Evolutionary conservation across 441 rosid species (phyloP), one percentile per base, ranked within the genome.

Genomic region (Dalechampia spathulata): DNA sequence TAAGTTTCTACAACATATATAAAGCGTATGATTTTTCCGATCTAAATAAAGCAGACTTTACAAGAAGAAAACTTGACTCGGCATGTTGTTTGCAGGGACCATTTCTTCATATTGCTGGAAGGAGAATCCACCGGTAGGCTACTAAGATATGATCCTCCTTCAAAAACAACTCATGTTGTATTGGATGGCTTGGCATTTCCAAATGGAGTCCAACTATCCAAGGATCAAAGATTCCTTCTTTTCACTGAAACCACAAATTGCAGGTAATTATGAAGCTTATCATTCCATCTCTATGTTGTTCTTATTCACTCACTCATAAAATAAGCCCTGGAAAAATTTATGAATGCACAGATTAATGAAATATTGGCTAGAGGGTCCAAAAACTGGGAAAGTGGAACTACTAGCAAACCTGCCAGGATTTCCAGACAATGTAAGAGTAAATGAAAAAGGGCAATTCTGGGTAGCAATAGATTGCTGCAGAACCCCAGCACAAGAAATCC

Each of bases 401-500:
- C 76, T 80, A 4, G 94, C 82, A 0, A 62, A 87, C 74, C 75
- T 90, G 3, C 98, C 94, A 1, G 96, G 99, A 13, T 92, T 89
- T 60, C 99, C 99, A 3, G 99, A 89, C 78, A 92, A 89, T 9
- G 87, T 86, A 38, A 83, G 97, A 66, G 55, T 77, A 47, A 92
- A 92, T 49, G 87, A 81, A 1, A 81, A 73, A 55, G 97, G 94
- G 16, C 75, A 89, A 57, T 92, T 78, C 59, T 92, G 97, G 99
- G 99, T 92, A 36, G 99, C 99, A 9, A 89, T 92, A 53, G 99
- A 89, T 52, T 92, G 96, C 61, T 89, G 99, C 70, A 61, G 97
- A 49, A 92, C 96, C 1, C 81, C 77, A 3, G 81, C 92, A 23
- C 94, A 92, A 56, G 94, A 89, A 55, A 43, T 85, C 36, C 81